phyloP scores from a whole-genome alignment of 257 asterid genomes.

The Sherardia arvensis region DNA sequence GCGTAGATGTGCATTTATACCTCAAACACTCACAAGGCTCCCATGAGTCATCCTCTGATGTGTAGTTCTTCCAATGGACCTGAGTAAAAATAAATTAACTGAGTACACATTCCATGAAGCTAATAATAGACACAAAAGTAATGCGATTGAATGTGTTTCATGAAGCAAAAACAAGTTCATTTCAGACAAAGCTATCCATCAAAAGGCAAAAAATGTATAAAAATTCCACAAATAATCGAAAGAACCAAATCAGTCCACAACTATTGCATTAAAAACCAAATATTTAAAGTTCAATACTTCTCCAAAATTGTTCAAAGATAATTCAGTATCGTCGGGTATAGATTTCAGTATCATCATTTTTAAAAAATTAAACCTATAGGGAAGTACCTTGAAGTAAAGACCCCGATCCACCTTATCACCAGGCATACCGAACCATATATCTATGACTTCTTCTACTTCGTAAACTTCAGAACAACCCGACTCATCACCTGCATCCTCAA shows the following conservation, averaged over 20 bases:
- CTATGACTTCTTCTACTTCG: constrained; percentile 49
- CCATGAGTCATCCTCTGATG: constrained; percentile 66
- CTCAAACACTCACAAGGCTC: constrained; percentile 68
- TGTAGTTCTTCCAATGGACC: constrained; percentile 82
- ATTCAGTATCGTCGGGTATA: too few species aligned
- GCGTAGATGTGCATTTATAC: constrained; percentile 16
- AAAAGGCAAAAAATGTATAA: too few species aligned
- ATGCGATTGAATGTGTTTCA: too few species aligned
- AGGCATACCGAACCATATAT: constrained; percentile 56
- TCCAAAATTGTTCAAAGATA: too few species aligned
- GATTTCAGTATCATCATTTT: too few species aligned
- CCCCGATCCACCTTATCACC: constrained; percentile 12
- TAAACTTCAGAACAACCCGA: constrained; percentile 18
- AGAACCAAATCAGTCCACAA: too few species aligned
- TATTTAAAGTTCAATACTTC: too few species aligned
- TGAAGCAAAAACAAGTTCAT: too few species aligned
- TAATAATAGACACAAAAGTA: too few species aligned
- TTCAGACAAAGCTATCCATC: neutral
- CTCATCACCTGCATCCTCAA: constrained; percentile 10
- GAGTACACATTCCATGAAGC: too few species aligned
- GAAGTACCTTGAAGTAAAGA: constrained; percentile 60
- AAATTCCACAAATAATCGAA: too few species aligned
- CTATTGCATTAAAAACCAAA: too few species aligned
- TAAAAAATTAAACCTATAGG: neutral
- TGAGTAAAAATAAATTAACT: constrained; percentile 1